Base-by-base conservation (phyloP, 148 eudicot genomes). In the Beta vulgaris region DNA sequence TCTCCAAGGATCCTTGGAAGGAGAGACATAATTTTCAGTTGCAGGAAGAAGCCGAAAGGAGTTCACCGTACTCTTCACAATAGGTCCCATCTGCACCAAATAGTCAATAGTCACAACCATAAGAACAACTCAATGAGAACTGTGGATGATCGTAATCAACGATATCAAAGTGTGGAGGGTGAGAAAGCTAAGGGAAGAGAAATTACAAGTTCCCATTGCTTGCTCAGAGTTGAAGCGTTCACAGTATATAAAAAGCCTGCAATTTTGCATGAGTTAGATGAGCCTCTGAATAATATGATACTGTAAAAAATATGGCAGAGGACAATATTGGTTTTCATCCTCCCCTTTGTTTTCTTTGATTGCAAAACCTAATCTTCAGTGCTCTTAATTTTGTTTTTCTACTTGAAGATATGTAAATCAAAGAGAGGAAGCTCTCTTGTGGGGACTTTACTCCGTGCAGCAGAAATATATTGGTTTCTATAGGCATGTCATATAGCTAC, bases 161-260 rank as follows among this genome's bases (percentile, higher is more conserved):
- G 36, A 62, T 21, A 28, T 63, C 28, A 36, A 74, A 23, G 77
- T 23, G 29, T 26, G 36, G 34, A 28, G 49, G 44, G 44, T 58
- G 43, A 6, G 19, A 1, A 32, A 29, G 69, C 31, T 6, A 43
- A 68, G 81, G 28, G 49, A 10, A 67, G 49, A 80, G 63, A 69
- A 49, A 46, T 88, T 85, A 91, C 99, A 59, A 44, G 66, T 73
- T 86, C 73, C 99, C 99, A 95, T 63, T 95, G 87, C 84, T 87
- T 95, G 95, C 74, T 87, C 70, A 95, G 85, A 62, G 99, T 95
- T 64, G 99, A 95, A 76, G 97, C 99, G 48, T 85, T 92, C 75
- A 95, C 74, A 54, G 99, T 85, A 84, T 95, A 95, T 76, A 95
- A 77, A 81, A 46, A 95, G 57, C 97, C 99, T 93, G 93, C 82